Base-by-base conservation (phyloP, 2,329 filamentous ascomycete species). In the Dendryphion nanum region DNA sequence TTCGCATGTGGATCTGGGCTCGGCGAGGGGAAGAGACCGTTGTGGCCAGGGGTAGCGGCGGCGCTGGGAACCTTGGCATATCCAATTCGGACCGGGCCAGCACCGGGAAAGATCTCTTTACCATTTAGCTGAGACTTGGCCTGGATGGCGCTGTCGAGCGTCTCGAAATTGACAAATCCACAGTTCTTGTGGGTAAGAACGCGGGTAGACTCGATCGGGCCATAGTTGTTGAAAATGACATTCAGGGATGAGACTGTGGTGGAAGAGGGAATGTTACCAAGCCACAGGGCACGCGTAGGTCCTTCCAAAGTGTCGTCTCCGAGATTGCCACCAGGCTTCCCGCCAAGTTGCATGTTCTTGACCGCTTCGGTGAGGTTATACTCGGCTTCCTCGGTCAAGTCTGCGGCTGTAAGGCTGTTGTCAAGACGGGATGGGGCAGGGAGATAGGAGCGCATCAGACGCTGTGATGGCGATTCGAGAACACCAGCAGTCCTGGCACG, bases 111-210 rank as follows among this genome's bases (percentile, higher is more conserved):
- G 44, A 98, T 96, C 66, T 98, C 93, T 68, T 95, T 96, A 56
- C 89, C 89, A 57, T 97, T 97, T 68, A 95, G 83, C 60, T 83
- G 78, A 12, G 82, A 82, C 64, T 91, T 94, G 13, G 93, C 93
- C 43, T 88, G 83, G 26, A 96, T 83, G 39, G 93, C 93, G 61
- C 89, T 95, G 49, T 97, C 90, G 19, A 93, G 71, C 42, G 81
- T 84, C 67, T 97, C 89, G 58, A 95, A 98, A 67, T 98, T 98
- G 61, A 98, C 91, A 55, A 98, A 98, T 3, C 91, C 93, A 63
- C 93, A 98, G 68, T 95, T 97, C 76, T 98, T 98, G 74, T 98
- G 89, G 1, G 93, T 97, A 45, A 98, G 75, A 4, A 98, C 93
- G 48, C 93, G 81, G 18, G 89, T 91, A 3, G 91, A 96, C 50